Evolutionary conservation across 306 rosid genomes (phyloP), one percentile per base, ranked within the genome.

Genomic region (Vigna nakashimae): DNA sequence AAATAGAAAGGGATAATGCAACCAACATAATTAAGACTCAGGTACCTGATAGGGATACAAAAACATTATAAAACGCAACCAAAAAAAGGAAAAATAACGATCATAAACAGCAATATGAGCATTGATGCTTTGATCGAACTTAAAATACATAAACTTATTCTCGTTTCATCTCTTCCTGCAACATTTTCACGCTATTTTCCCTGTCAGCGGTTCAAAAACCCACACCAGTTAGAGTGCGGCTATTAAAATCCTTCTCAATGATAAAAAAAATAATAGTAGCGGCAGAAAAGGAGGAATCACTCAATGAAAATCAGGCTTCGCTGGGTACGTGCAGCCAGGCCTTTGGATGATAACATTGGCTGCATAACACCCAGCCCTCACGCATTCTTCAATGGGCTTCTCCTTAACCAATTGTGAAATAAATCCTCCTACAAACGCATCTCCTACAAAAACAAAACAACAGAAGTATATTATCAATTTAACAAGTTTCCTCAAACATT

Each of bases 381-480:
- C 96, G 50, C 93, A 88, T 51, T 87, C 98, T 79, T 83, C 92
- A 65, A 89, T 87, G 36, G 98, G 87, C 84, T 92, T 92, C 88
- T 69, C 90, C 78, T 73, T 87, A 79, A 92, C 85, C 84, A 95
- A 70, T 75, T 91, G 98, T 16, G 99, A 84, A 83, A 95, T 86
- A 83, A 95, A 95, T 74, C 98, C 98, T 22, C 98, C 99, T 64
- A 95, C 98, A 86, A 95, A 95, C 2, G 99, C 98, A 87, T 92
- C 99, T 18, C 99, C 98, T 95, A 82, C 75, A 83, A 84, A 57
- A 69, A 26, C 76, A 82, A 8, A 73, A 28, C 16, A 82, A 75
- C 14, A n/a, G 0, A 82, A 55, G 45, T 28, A 58, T 46, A 79
- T 8, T 10, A 67, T 34, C 53, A 71, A 3, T 38, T 3, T 48